Evolutionary conservation across 2,329 filamentous ascomycete genomes (phyloP).

Genomic region (Pseudogymnoascus sp.): DNA sequence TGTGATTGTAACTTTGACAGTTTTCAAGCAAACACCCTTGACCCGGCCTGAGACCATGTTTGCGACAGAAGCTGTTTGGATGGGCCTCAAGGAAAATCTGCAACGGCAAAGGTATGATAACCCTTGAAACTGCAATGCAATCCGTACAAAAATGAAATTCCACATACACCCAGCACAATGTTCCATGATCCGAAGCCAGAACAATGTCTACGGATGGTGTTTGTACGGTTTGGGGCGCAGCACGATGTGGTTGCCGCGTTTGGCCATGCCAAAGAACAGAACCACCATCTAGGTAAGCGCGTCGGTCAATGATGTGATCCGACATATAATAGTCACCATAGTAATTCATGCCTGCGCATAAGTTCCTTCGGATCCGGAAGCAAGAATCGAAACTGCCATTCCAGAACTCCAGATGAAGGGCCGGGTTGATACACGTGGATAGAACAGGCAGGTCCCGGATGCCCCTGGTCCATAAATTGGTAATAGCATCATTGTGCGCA

Average conservation of each 20-base stretch:
- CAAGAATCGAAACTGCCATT: background rate
- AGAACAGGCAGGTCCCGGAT: background rate
- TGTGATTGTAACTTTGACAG: slow-evolving; percentile 5
- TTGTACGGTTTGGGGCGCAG: background rate
- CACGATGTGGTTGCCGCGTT: background rate
- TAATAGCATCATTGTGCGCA: background rate
- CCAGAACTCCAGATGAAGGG: background rate
- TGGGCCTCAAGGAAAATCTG: background rate
- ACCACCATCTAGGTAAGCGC: background rate
- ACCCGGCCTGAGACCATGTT: background rate
- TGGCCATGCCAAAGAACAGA: background rate
- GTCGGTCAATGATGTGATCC: background rate
- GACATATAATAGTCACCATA: background rate
- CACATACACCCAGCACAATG: background rate
- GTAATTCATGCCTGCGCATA: background rate
- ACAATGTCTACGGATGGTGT: background rate
- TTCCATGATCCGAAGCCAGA: background rate
- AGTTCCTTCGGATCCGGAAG: background rate
- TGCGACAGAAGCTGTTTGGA: slow-evolving; percentile 1
- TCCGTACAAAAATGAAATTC: background rate
- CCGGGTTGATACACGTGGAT: background rate
- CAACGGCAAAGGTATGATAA: background rate
- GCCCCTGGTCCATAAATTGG: background rate
- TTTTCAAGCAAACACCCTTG: slow-evolving; percentile 4
- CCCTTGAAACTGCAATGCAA: slow-evolving; percentile 6